Base-by-base conservation (phyloP, 2,329 filamentous ascomycete genomes). In the Neoscytalidium dimidiatum region DNA sequence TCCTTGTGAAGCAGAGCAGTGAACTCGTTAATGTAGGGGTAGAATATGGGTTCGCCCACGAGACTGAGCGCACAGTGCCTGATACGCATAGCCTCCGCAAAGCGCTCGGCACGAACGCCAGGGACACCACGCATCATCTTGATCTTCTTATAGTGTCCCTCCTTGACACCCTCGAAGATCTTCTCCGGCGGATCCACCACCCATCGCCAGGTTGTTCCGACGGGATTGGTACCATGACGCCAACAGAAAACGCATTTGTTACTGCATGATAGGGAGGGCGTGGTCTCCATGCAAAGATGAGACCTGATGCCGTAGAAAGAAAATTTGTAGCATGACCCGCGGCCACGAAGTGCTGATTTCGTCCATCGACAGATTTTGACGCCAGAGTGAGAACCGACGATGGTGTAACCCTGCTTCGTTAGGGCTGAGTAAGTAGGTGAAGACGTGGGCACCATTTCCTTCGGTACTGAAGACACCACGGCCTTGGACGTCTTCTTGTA, bases 191-290 rank as follows among this genome's bases (percentile, higher is more conserved):
- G 90, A 74, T 98, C 95, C 31, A 97, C 92, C 58, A 94, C 88
- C 94, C 94, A 99, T 67, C 94, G 89, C 94, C 95, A 98, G 4
- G 91, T 96, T 2, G 95, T 98, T 53, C 94, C 94, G 0, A 98
- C 95, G 0, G 94, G 94, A 75, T 98, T 99, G 0, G 95, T 98
- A 62, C 94, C 95, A 75, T 98, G 95, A 6, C 95, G 89, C 95
- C 94, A 99, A 84, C 94, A 99, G 78, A 98, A 99, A 69, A 99
- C 92, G 77, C 95, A 98, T 78, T 99, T 98, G 82, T 98, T 98
- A 68, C 91, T 95, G 83, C 94, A 99, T 9, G 92, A 96, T 3
- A 99, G 86, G 0, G 94, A 97, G 0, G 94, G 94, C 0, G 94
- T 98, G 1, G 94, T 94, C 79, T 99, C 94, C 95, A 99, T 99